Evolutionary conservation across 805 yeast genomes (phyloP).

Genomic region (Maudiozyma bulderi): DNA sequence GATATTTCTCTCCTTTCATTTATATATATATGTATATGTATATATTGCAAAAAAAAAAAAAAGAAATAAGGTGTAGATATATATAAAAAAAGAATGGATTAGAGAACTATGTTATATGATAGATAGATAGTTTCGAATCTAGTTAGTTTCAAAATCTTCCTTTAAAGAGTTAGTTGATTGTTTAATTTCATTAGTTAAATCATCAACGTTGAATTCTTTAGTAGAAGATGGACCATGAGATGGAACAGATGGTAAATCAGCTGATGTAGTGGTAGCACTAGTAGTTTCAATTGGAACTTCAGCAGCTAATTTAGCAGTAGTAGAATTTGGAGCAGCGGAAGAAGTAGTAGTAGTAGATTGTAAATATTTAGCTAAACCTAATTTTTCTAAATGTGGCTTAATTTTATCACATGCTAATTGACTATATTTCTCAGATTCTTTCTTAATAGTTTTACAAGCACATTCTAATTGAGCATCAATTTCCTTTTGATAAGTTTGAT

Average conservation of each 20-base stretch:
- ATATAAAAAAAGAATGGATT: neutral
- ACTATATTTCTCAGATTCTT: conserved; percentile 38
- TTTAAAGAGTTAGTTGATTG: conserved; percentile 25
- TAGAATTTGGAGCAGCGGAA: conserved; percentile 33
- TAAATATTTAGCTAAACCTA: conserved; percentile 52
- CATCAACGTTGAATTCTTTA: conserved; percentile 17
- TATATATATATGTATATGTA: no score
- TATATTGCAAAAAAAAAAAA: no score
- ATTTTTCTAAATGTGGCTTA: conserved; percentile 48
- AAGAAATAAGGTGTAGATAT: no score
- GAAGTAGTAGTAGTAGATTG: no score
- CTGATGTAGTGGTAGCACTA: conserved; percentile 23
- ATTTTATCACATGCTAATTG: conserved; percentile 46
- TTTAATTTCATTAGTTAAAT: conserved; percentile 14
- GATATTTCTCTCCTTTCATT: no score
- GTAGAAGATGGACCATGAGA: conserved; percentile 23
- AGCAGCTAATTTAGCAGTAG: conserved; percentile 20
- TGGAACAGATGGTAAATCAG: conserved; percentile 33
- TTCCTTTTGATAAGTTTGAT: conserved; percentile 64
- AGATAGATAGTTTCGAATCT: neutral
- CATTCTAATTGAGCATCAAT: conserved; percentile 56
- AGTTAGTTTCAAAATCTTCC: conserved; percentile 18
- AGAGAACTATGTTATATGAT: conserved; percentile 2
- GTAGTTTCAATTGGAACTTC: conserved; percentile 18
- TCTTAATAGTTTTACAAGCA: conserved; percentile 38